Conservation (phyloP, 1,284 basidiomycete species). For the Naganishia sp. region DNA sequence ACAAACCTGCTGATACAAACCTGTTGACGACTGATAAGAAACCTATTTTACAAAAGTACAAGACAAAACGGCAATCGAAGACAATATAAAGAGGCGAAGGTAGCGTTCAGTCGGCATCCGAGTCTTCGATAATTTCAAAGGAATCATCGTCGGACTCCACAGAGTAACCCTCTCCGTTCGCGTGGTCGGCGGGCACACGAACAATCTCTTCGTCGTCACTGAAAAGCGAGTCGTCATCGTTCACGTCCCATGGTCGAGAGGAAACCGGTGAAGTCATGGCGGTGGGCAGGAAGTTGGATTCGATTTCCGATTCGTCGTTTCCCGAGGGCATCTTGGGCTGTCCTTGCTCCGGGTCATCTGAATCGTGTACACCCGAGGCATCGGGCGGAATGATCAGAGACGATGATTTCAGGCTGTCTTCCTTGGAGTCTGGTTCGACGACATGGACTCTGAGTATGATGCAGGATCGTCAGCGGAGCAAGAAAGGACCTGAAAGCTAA, state of each 20-base stretch:
- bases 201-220: slow-evolving; percentile 26
- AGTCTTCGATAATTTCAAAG: slow-evolving; percentile 27
- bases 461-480: neutral
- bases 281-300: slow-evolving; percentile 9
- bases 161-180: slow-evolving; percentile 2
- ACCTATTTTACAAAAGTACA: neutral
- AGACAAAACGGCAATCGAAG: neutral
- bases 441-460: slow-evolving; percentile 24
- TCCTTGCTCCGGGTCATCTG: neutral
- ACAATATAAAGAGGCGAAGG: slow-evolving; percentile 1
- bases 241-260: slow-evolving; percentile 13
- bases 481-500: neutral
- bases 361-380: neutral
- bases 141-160: slow-evolving; percentile 17
- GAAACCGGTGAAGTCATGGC: slow-evolving; percentile 22
- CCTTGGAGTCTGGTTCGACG: slow-evolving; percentile 24
- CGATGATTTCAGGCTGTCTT: slow-evolving; percentile 12
- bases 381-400: slow-evolving; percentile 29
- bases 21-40: neutral
- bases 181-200: neutral
- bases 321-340: neutral
- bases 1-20: neutral
- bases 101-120: slow-evolving; percentile 12
- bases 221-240: slow-evolving; percentile 23
- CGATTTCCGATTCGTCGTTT: slow-evolving; percentile 1